These are phyloP conservation scores for Sclerotinia minor DNA, from an alignment of 2,329 filamentous ascomycete species.

Conservation along the genomic window DNA sequence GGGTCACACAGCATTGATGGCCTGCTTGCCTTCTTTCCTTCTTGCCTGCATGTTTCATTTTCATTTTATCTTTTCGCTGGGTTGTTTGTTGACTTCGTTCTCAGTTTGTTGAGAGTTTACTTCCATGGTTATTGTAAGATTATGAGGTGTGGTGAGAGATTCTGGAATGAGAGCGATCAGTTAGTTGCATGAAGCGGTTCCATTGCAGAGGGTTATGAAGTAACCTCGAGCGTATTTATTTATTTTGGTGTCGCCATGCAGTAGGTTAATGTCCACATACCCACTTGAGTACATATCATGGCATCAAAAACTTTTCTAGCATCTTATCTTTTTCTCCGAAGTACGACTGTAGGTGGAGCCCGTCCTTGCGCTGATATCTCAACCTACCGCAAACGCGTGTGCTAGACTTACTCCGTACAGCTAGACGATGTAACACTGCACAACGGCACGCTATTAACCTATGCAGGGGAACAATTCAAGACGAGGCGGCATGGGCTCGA, in stretches of 20 bases:
- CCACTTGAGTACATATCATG: neutral
- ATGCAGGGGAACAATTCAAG: constrained; percentile 7
- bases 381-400: constrained; percentile 1
- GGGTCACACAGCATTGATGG: constrained; percentile 3
- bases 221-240: constrained; percentile 18
- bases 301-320: neutral
- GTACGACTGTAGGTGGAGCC: neutral
- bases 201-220: neutral
- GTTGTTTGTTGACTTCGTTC: neutral
- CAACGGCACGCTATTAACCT: constrained; percentile 3
- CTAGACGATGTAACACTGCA: neutral
- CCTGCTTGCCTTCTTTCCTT: neutral
- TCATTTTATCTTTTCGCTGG: neutral
- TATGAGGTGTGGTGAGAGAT: neutral
- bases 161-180: neutral
- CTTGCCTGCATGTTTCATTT: neutral
- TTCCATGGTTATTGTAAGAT: neutral
- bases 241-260: neutral
- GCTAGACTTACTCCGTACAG: too few species aligned
- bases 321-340: constrained; percentile 19
- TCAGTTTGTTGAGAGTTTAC: neutral
- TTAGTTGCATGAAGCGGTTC: neutral
- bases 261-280: constrained; percentile 11
- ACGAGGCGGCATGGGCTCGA: neutral
- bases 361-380: constrained; percentile 2